Percentiles rank a stretch among this genome's conserved stretches.
Evolutionary conservation across 129 eudicot genomes (phyloP).

Genomic region (Calendula officinalis): DNA sequence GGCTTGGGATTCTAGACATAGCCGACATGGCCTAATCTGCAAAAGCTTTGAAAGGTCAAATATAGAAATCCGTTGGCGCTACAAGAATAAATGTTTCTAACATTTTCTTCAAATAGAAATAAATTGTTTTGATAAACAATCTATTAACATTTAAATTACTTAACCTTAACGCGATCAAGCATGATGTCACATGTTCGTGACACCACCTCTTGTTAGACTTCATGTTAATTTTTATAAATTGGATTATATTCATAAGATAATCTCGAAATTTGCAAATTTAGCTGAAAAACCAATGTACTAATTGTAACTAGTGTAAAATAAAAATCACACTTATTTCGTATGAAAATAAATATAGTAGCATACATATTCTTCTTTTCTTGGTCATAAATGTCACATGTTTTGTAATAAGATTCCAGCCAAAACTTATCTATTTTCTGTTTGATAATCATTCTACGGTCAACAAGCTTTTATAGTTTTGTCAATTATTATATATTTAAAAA

Average conservation of each 20-base stretch:
- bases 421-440: not conserved
- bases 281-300: not conserved
- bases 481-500: not conserved
- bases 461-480: not conserved
- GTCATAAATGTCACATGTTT: not conserved
- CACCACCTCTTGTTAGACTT: not conserved
- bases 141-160: not conserved
- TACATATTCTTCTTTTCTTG: not conserved
- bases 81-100: not conserved
- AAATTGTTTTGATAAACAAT: not conserved
- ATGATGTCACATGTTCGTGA: not conserved
- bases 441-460: not conserved
- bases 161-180: too few relatives aligned
- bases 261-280: not conserved
- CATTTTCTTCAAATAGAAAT: not conserved
- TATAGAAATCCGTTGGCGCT: not conserved
- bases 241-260: not conserved
- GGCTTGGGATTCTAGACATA: not conserved
- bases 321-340: not conserved
- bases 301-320: not conserved
- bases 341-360: not conserved
- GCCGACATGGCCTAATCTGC: not conserved
- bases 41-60: not conserved
- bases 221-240: not conserved
- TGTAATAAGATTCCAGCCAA: not conserved